Evolutionary conservation across 73 alveolate species (phyloP), one percentile per base, ranked within the genome.

Genomic region (Blepharisma japonicum): DNA sequence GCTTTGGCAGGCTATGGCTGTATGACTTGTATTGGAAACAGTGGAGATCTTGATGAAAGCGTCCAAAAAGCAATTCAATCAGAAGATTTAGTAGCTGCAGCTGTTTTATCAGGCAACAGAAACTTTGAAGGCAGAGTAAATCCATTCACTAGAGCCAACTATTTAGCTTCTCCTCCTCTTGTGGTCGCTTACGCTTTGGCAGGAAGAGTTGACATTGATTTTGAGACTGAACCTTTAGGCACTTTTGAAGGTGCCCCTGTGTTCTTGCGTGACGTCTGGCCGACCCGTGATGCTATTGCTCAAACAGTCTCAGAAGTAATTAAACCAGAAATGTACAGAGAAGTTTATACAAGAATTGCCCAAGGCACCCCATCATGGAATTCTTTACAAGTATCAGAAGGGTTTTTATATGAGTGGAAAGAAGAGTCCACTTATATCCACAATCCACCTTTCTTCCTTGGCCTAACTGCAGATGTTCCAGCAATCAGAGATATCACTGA

Each of bases 11-110:
- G 97, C n/a, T 94, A 89, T 84, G 98, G 97, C 27, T 91, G 97
- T 83, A 94, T 91, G 97, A 91, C 98, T 32, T 91, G 98, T 83
- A 94, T 89, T 78, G 98, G 98, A 47, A 93, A 93, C 87, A 76
- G 91, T 67, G 98, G 98, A 71, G 97, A 92, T 8, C 80, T 94
- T 6, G 92, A 90, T 53, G 91, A 91, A 21, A 88, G 51, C 23
- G 96, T 93, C 21, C 51, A 61, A 6, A 81, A 88, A 18, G 97
- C 95, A 27, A 86, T 91, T 66, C 56, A 14, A 50, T 76, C 50
- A n/a, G 80, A 88, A 21, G 98, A 94, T 53, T 78, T 94, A 67
- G 96, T 93, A 39, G 98, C 83, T 8, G 89, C 95, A 20, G 94
- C 97, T 23, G 98, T 93, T 4, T 86, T 91, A 6, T 86, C 95